A percentile compares a stretch with the other conserved stretches of the same genome.
These are phyloP conservation scores for Penicillium digitatum DNA, from an alignment of 2,329 filamentous ascomycete species.

Conservation along the genomic window DNA sequence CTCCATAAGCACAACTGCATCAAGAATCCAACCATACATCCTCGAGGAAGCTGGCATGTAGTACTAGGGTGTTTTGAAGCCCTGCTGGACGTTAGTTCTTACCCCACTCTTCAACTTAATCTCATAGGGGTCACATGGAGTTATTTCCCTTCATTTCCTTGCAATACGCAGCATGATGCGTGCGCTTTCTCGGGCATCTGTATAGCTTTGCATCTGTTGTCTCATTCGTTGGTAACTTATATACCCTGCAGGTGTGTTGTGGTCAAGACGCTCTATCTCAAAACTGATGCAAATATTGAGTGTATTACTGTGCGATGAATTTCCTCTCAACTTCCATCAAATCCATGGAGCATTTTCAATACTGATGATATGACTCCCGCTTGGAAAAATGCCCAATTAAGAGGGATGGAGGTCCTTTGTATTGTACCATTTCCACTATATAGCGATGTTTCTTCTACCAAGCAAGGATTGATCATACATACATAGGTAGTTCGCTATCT, in stretches of 20 bases:
- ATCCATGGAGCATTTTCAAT: background rate
- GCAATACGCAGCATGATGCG: background rate
- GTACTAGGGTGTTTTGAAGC: constrained; percentile 63
- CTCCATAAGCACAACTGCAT: constrained; percentile 50
- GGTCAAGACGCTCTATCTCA: constrained; percentile 82
- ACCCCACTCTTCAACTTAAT: background rate
- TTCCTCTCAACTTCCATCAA: background rate
- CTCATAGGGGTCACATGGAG: background rate
- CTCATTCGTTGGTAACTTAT: background rate
- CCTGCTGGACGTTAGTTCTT: constrained; percentile 39
- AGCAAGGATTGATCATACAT: no score
- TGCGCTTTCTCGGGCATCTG: background rate
- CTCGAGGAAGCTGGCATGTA: constrained; percentile 64
- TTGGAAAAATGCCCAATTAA: background rate
- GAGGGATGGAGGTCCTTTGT: no score
- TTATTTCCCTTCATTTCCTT: background rate
- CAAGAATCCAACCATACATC: constrained; percentile 56
- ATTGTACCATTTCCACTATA: no score
- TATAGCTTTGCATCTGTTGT: background rate
- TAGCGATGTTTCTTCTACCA: no score
- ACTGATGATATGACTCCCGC: background rate
- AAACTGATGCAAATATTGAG: constrained; percentile 86
- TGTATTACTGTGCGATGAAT: constrained; percentile 64
- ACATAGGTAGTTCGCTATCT: no score
- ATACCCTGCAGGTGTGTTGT: constrained; percentile 63